Base-by-base conservation (phyloP, 139 green algal species). In the Volvox africanus region DNA sequence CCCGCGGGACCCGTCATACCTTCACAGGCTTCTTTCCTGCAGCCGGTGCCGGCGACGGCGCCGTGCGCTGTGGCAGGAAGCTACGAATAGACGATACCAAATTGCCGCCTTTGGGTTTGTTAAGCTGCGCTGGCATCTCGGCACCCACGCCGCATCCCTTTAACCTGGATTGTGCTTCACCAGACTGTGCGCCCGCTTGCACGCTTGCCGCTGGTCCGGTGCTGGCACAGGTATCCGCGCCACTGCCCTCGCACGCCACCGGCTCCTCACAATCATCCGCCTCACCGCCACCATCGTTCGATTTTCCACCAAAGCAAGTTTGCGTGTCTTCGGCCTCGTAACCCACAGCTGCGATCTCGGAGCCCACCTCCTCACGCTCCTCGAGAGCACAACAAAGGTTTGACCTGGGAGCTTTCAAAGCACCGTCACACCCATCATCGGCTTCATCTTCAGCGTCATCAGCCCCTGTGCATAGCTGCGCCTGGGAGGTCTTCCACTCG, bases 81-180 rank as follows among this genome's bases (percentile, higher is more conserved):
- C 94, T 97, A 55, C 96, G 93, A 20, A 98, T 87, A 18, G 86
- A 86, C 26, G 93, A 93, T 44, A 97, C 92, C 85, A 98, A 79
- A 92, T 98, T 98, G 77, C 78, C 35, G 75, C 92, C 80, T 55
- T 89, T 89, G 68, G 69, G 44, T 30, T 69, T 89, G 36, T 20
- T 55, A 13, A n/a, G 26, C 36, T 69, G 68, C 11, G 36, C 67
- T 44, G 67, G 21, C 67, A 33, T 69, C 22, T 6, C 65, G 2
- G 65, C 65, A 28, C 24, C 65, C 21, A 28, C 24, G 6, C 24
- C 65, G 65, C 65, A 6, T 3, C 65, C 11, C 2, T 73, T 73
- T 28, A 30, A 28, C 6, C 21, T 73, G 21, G 65, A 24, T 73
- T 24, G 65, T 28, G 65, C 65, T 28, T 73, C 65, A 12, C 21